Base-by-base conservation (phyloP, 352 stramenopile genomes). In the Globisporangium takayamanum region DNA sequence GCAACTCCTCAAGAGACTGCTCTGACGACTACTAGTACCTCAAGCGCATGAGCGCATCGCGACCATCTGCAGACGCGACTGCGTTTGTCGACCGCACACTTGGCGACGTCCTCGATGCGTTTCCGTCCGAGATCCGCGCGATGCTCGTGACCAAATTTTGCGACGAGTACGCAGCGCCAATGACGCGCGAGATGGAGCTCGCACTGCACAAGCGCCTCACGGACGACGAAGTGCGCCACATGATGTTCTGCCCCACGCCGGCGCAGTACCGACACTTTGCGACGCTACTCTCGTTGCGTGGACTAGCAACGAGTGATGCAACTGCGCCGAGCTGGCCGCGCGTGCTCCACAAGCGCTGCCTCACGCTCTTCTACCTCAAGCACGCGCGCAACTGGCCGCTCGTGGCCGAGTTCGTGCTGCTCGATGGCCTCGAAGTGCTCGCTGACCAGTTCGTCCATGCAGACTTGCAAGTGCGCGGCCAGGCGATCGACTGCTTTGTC, bases 401-500 rank as follows among this genome's bases (percentile, higher is more conserved):
- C 6, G 63, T 69, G 7, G 54, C 63, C 30, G 69, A 80, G 49
- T 80, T 80, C 36, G 28, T 73, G 22, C 41, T 69, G 22, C 60
- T 62, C 8, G 66, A 66, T 18, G 72, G 69, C 0, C 57, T 80
- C 7, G 44, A 69, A n/a, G 53, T 67, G 41, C 69, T 80, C 50
- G 66, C 65, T 16, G 45, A 66, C 28, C 56, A 70, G 26, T 67
- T 75, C 44, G 39, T 67, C 10, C 60, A 77, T 26, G 33, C 59
- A 5, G 68, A 80, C 25, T 7, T 77, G n/a, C 72, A 80, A 25
- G 30, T 75, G 20, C 66, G 72, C 0, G 72, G 66, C 12, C 72
- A 80, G 36, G 69, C 72, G 3, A 64, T 80, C 50, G 72, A 80
- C 51, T 57, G 62, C 16, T 80, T 80, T 22, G 67, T 75, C 15